Percentiles rank a stretch among this genome's conserved stretches.
Conservation (phyloP, 1,139 yeast species). For the Nakaseomyces glabratus region DNA sequence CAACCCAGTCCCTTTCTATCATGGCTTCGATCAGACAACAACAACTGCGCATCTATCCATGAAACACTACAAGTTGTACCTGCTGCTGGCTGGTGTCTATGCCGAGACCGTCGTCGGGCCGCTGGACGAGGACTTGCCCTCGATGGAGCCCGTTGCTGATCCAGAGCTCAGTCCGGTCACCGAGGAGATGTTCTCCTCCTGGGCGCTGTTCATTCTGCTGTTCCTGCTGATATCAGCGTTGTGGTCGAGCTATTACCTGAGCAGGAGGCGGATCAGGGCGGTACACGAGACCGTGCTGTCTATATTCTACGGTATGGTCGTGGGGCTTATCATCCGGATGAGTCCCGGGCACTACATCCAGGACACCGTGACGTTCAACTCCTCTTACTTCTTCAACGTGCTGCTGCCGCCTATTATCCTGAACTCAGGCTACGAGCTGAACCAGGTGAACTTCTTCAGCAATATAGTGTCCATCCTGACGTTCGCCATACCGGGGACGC, state of each 20-base stretch:
- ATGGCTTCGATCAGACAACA: no score
- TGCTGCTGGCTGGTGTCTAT: no score
- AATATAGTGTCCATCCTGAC: conserved; percentile 86
- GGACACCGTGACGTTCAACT: conserved; percentile 91
- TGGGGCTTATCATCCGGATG: conserved; percentile 80
- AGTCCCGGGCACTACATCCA: conserved; percentile 96
- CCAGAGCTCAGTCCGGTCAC: conserved; percentile 68
- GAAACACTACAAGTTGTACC: no score
- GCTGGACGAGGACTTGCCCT: conserved; percentile 1
- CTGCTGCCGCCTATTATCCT: conserved; percentile 92
- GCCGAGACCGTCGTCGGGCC: no score
- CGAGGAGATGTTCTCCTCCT: conserved; percentile 90
- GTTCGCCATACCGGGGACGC: conserved; percentile 96
- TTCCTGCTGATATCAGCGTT: conserved; percentile 76
- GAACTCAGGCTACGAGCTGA: conserved; percentile 92
- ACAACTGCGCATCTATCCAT: no score
- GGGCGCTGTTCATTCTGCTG: conserved; percentile 89
- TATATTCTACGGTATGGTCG: conserved; percentile 93
- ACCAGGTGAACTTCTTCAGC: conserved; percentile 89
- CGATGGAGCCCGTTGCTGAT: conserved; percentile 5
- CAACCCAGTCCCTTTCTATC: no score
- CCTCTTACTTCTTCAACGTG: conserved; percentile 88
- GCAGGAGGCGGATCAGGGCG: conserved; percentile 84
- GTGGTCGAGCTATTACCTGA: conserved; percentile 91
- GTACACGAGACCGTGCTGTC: conserved; percentile 95